phyloP scores from a whole-genome alignment of 768 basidiomycete species.

The Leccinum fibrillosum region DNA sequence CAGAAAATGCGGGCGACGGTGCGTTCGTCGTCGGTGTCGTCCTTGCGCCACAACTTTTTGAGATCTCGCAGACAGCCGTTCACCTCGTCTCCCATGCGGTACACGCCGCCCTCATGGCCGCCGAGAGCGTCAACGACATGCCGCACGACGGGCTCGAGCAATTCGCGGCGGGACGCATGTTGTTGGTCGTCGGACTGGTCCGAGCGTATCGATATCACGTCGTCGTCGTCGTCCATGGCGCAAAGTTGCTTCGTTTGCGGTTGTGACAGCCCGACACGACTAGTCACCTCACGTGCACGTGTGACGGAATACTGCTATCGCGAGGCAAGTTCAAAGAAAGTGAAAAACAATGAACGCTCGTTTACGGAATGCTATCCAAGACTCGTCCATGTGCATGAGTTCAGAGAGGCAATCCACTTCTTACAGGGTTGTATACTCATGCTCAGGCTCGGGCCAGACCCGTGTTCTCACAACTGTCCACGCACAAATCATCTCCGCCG shows the following conservation, averaged over 20 bases:
- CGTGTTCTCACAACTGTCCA: slow-evolving; percentile 8
- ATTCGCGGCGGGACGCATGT: slow-evolving; percentile 41
- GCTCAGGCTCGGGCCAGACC: slow-evolving; percentile 1
- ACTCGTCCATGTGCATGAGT: not conserved
- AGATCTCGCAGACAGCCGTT: slow-evolving; percentile 87
- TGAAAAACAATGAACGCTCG: not conserved
- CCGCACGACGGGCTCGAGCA: slow-evolving; percentile 66
- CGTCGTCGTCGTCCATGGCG: slow-evolving; percentile 31
- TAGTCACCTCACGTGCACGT: slow-evolving; percentile 26
- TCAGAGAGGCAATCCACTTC: not conserved
- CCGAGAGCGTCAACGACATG: slow-evolving; percentile 81
- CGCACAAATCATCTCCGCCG: slow-evolving; percentile 15
- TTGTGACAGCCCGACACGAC: slow-evolving; percentile 24
- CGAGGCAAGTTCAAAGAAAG: not conserved
- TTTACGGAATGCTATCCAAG: not conserved
- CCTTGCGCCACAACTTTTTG: slow-evolving; percentile 93
- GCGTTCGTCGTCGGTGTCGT: slow-evolving; percentile 95
- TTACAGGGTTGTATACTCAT: slow-evolving; percentile 4
- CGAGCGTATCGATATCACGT: slow-evolving; percentile 34
- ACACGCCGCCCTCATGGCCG: slow-evolving; percentile 62
- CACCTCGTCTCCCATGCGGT: slow-evolving; percentile 80
- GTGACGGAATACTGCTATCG: not conserved
- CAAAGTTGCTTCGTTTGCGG: not conserved
- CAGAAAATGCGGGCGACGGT: slow-evolving; percentile 93
- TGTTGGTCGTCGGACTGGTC: slow-evolving; percentile 28